Evolutionary conservation across 2,329 filamentous ascomycete genomes (phyloP), one percentile per base, ranked within the genome.

Genomic region (Arthrocladium fulminans): DNA sequence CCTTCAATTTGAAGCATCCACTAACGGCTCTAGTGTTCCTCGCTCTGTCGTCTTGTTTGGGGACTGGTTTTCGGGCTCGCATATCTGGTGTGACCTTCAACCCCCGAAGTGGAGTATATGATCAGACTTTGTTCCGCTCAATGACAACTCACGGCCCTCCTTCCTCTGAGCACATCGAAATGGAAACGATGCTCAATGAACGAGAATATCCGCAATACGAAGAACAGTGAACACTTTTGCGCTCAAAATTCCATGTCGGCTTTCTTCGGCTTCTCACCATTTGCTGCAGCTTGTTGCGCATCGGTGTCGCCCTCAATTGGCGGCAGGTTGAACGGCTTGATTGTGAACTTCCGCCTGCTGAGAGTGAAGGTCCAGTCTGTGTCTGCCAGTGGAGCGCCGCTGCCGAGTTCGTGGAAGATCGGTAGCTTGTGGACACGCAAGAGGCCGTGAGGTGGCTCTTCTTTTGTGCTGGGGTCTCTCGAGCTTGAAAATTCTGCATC

Each of bases 291-390:
- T 50, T 74, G 72, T 61, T 81, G 78, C 12, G 74, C 79, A 58
- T 80, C 78, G 37, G 69, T 76, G 55, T 88, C 87, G 1, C 84
- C 87, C 47, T 88, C 86, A 34, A 90, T 73, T 0, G 92, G 92
- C 22, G 92, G 92, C 37, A 98, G 72, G 63, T 85, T 92, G 66
- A 88, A 96, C 0, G 88, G 88, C 59, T 83, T 86, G 54, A 98
- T 88, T 32, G 87, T 77, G 56, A 98, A 80, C 45, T 87, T 89
- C 58, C 78, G 82, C 59, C 87, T 76, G 64, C 88, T 95, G 45
- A 98, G 69, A 52, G 82, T 89, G 65, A 98, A 98, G 3, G 88
- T 88, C 66, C 95, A 77, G 66, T 96, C 88, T 60, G 94, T 86
- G 20, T 86, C 81, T 47, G 83, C 75, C 53, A 80, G 81, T 50